Percentiles rank a stretch among this genome's conserved stretches.
Evolutionary conservation across 83 land plant genomes (phyloP).

Genomic region (Picea abies): DNA sequence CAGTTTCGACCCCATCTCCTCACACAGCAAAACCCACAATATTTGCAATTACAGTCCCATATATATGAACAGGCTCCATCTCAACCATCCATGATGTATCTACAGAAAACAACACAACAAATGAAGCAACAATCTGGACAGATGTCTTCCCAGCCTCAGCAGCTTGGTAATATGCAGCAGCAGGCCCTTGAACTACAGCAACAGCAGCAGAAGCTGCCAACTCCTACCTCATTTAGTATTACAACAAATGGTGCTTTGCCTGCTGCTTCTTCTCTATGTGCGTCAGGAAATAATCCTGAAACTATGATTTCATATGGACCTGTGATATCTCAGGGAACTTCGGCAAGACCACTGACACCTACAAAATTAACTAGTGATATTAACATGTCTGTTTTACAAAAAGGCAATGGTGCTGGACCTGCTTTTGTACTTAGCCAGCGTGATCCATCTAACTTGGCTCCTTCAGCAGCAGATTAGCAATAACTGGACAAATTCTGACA

Average conservation of each 20-base stretch:
- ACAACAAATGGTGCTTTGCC: not conserved
- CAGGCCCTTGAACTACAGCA: too few species aligned
- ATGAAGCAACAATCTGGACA: not conserved
- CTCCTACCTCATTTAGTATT: slow-evolving; percentile 3
- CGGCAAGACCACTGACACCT: slow-evolving; percentile 3
- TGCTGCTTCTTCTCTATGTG: not conserved
- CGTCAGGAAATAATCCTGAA: not conserved
- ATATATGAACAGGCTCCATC: not conserved
- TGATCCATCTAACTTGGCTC: slow-evolving; percentile 1
- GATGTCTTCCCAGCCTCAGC: slow-evolving; percentile 4
- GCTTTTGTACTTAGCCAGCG: not conserved
- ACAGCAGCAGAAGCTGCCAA: slow-evolving; percentile 6
- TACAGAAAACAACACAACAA: not conserved
- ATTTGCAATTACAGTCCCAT: slow-evolving; percentile 1
- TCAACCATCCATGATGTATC: not conserved
- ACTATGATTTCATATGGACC: slow-evolving; percentile 4
- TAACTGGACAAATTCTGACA: slow-evolving; percentile 11
- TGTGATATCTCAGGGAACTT: not conserved
- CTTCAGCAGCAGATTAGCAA: slow-evolving; percentile 10
- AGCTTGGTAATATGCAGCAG: not conserved
- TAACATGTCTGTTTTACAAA: not conserved
- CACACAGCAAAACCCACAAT: slow-evolving; percentile 2
- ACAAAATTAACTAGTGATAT: slow-evolving; percentile 12
- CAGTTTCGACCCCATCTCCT: slow-evolving; percentile 8
- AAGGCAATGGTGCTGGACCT: slow-evolving; percentile 6